Evolutionary conservation across 495 filamentous ascomycete genomes (phyloP).

Genomic region (Penicillium lividum): DNA sequence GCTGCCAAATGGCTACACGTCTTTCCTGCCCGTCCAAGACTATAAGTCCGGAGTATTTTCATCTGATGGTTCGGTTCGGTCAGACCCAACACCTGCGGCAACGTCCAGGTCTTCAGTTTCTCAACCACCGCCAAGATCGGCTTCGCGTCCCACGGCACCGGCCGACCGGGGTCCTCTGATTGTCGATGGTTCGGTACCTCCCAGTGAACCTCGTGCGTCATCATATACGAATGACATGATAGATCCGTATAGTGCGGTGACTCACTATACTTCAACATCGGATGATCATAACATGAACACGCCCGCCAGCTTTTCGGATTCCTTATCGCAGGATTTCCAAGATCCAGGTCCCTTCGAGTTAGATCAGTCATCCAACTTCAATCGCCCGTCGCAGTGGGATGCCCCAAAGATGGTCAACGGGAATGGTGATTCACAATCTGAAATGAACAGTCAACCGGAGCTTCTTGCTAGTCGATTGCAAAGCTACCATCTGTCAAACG

Average conservation of each 20-base stretch:
- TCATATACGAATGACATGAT: slow-evolving; percentile 29
- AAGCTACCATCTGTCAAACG: slow-evolving; percentile 40
- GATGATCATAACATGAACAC: slow-evolving; percentile 46
- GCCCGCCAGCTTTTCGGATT: slow-evolving; percentile 45
- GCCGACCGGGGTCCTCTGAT: slow-evolving; percentile 45
- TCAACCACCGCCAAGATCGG: slow-evolving; percentile 24
- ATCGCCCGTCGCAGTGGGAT: slow-evolving; percentile 30
- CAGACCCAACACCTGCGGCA: slow-evolving; percentile 25
- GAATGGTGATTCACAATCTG: slow-evolving; percentile 15
- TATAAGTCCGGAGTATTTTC: slow-evolving; percentile 42
- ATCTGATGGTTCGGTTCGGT: slow-evolving; percentile 27
- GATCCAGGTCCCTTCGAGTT: slow-evolving; percentile 41
- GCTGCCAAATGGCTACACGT: slow-evolving; percentile 47
- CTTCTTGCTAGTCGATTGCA: slow-evolving; percentile 43
- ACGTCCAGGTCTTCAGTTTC: slow-evolving; percentile 18
- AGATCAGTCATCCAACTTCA: slow-evolving; percentile 32
- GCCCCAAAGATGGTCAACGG: slow-evolving; percentile 19
- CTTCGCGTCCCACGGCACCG: slow-evolving; percentile 27
- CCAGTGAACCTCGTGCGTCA: slow-evolving; percentile 31
- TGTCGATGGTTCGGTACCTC: slow-evolving; percentile 47
- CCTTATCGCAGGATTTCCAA: slow-evolving; percentile 43
- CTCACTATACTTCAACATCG: slow-evolving; percentile 41
- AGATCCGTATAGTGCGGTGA: slow-evolving; percentile 35
- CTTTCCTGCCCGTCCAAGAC: slow-evolving; percentile 42
- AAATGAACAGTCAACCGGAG: slow-evolving; percentile 28